phyloP scores from a whole-genome alignment of 2,329 filamentous ascomycete genomes.

The Cercospora sesami region DNA sequence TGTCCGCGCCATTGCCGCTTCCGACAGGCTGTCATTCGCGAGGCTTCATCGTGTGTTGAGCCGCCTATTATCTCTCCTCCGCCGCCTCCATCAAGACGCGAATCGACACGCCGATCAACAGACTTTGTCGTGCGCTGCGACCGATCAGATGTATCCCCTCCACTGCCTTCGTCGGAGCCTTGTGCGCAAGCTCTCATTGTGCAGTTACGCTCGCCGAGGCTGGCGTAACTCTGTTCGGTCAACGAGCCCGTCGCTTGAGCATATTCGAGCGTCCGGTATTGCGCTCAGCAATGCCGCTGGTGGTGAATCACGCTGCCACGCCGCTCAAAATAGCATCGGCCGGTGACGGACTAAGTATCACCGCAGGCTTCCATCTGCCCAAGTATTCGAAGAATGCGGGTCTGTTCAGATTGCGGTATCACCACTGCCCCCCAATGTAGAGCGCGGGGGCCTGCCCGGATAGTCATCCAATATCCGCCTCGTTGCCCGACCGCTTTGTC shows the following conservation, averaged over 20 bases:
- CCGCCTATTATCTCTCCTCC: not conserved
- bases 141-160: not conserved
- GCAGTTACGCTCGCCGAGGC: not conserved
- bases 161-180: not conserved
- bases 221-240: not conserved
- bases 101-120: not conserved
- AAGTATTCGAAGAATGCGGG: not conserved
- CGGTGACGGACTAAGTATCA: not conserved
- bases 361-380: not conserved
- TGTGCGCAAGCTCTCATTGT: not conserved
- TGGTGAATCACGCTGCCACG: not conserved
- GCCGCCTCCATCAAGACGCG: not conserved
- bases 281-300: not conserved
- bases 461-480: not conserved
- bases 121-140: not conserved
- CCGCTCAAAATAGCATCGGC: not conserved
- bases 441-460: not conserved
- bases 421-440: not conserved
- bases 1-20: not conserved
- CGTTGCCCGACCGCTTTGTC: not conserved
- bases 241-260: not conserved
- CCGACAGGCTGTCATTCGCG: not conserved
- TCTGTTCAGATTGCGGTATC: not conserved
- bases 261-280: not conserved
- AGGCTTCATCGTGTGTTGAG: not conserved